phyloP scores from a whole-genome alignment of 2,329 filamentous ascomycete species.

The Escovopsis sp. region DNA sequence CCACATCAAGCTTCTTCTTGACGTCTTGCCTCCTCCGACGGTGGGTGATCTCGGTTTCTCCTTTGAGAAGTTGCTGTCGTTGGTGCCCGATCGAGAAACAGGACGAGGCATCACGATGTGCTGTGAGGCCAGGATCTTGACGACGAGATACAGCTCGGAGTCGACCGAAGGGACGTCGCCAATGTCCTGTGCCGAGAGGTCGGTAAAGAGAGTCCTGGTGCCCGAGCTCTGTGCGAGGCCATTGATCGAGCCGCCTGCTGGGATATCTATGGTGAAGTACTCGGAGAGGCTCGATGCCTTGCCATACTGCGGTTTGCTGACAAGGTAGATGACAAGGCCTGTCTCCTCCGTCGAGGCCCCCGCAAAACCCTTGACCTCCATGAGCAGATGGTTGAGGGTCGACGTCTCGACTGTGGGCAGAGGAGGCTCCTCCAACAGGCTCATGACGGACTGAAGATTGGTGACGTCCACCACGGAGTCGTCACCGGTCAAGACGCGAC shows the following conservation, averaged over 20 bases:
- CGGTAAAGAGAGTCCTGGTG: slow-evolving; percentile 75
- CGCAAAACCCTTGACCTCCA: slow-evolving; percentile 72
- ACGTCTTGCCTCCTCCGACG: slow-evolving; percentile 35
- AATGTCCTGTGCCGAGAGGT: slow-evolving; percentile 64
- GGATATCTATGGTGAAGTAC: slow-evolving; percentile 64
- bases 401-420: slow-evolving; percentile 50
- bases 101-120: slow-evolving; percentile 32
- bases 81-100: slow-evolving; percentile 35
- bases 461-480: slow-evolving; percentile 89
- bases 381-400: slow-evolving; percentile 63
- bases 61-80: slow-evolving; percentile 26
- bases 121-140: slow-evolving; percentile 55
- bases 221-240: slow-evolving; percentile 49
- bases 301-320: slow-evolving; percentile 51
- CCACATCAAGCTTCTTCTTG: slow-evolving; percentile 56
- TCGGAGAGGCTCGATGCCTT: slow-evolving; percentile 61
- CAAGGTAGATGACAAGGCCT: slow-evolving; percentile 64
- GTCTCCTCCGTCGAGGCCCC: slow-evolving; percentile 63
- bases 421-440: slow-evolving; percentile 73
- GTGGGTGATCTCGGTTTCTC: slow-evolving; percentile 34
- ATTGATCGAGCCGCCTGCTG: slow-evolving; percentile 56
- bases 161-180: slow-evolving; percentile 47
- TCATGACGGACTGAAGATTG: slow-evolving; percentile 89
- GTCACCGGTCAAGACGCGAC: slow-evolving; percentile 76
- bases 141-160: slow-evolving; percentile 66